A percentile compares a stretch with the other conserved stretches of the same genome.
phyloP scores from a whole-genome alignment of 176 grass and related monocot genomes.

The Pharus latifolius region DNA sequence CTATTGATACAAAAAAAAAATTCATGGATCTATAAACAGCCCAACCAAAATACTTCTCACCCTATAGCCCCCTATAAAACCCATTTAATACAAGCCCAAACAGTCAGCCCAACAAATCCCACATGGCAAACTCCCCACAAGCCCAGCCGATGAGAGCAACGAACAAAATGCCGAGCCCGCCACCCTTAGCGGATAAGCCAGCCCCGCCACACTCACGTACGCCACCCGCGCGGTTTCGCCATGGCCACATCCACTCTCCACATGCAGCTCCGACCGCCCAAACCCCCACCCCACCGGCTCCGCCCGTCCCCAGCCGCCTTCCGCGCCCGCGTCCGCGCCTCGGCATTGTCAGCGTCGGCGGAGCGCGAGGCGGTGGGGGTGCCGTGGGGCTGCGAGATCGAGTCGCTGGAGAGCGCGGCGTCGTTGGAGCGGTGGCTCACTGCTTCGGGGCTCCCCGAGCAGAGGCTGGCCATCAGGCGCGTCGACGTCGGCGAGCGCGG shows the following conservation, averaged over 20 bases:
- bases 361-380: constrained; percentile 19
- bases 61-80: background rate
- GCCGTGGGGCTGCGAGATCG: constrained; percentile 90
- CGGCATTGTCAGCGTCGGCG: constrained; percentile 20
- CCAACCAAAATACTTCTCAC: no score
- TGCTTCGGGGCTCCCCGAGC: constrained; percentile 62
- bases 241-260: constrained; percentile 41
- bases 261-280: constrained; percentile 21
- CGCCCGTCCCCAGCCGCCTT: background rate
- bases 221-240: constrained; percentile 15
- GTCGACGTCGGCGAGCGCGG: constrained; percentile 87
- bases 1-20: no score
- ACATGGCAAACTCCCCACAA: background rate
- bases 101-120: background rate
- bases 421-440: constrained; percentile 76
- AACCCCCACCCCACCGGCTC: background rate
- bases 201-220: background rate
- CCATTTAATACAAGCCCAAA: background rate
- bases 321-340: background rate
- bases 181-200: constrained; percentile 22
- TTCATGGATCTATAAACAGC: no score
- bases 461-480: constrained; percentile 59
- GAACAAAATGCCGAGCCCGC: background rate
- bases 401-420: constrained; percentile 75
- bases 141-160: background rate